Base-by-base conservation (phyloP, 441 rosid genomes). In the Cnidoscolus chayamansa region DNA sequence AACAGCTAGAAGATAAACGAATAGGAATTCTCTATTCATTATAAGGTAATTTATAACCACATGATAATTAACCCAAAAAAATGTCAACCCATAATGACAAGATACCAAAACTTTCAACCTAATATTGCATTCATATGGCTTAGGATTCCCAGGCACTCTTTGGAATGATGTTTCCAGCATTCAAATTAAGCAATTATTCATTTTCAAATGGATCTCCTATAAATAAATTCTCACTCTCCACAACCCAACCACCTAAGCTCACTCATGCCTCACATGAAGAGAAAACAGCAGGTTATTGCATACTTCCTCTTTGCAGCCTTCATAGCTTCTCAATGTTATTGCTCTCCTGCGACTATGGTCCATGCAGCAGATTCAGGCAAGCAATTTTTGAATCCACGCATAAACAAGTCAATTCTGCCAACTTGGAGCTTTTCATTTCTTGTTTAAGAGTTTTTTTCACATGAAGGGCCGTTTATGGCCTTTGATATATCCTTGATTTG, bases 301-400 rank as follows among this genome's bases (percentile, higher is more conserved):
- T 74, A 0, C 60, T 37, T 55, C 37, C 37, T 81, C 67, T 31
- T 72, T 43, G 45, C 66, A 45, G 53, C 67, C 55, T 63, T 75
- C 62, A 0, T 68, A 11, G 72, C 74, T 74, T 77, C 78, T 58
- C 53, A 10, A 12, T 61, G 71, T 43, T 57, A 63, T 50, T 54
- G 5, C 69, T 59, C 74, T 30, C 15, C 12, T 32, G 66, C 58
- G 10, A 65, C 31, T 35, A 48, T 8, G 50, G 47, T 66, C 49
- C 67, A 65, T 48, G 56, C 71, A 64, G 64, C 71, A 76, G 63
- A 72, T 59, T 25, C 75, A 75, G 81, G 84, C 75, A 54, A 77
- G 25, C 25, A 25, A 25, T 25, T 25, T 25, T 25, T 25, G 25
- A 25, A 25, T 25, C 25, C 25, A 25, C 25, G 25, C 25, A 25